These are phyloP conservation scores for Raphanus raphanistrum DNA, from an alignment of 345 rosid genomes.

Conservation along the genomic window DNA sequence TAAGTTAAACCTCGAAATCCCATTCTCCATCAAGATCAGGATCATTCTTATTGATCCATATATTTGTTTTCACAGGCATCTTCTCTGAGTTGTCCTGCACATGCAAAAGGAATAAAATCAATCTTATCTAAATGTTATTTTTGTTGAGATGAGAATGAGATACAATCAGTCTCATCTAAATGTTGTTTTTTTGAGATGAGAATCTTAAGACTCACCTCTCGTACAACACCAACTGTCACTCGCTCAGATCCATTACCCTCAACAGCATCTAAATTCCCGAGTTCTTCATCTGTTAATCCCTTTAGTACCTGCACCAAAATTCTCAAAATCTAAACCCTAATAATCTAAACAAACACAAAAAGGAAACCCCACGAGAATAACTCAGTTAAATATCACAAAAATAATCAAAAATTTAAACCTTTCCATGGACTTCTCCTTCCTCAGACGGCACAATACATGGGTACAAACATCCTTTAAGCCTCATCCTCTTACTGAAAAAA, in stretches of 20 bases:
- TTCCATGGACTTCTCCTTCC: conserved; percentile 55
- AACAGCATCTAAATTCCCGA: conserved; percentile 55
- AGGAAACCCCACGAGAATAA: not conserved
- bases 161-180: not conserved
- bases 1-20: conserved; percentile 67
- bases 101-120: not conserved
- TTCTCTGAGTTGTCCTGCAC: conserved; percentile 55
- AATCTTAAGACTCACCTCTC: conserved; percentile 42
- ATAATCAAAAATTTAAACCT: conserved; percentile 33
- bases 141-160: not conserved
- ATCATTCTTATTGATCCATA: conserved; percentile 62
- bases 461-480: conserved; percentile 37
- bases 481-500: conserved; percentile 60
- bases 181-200: not conserved
- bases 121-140: not conserved
- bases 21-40: conserved; percentile 77
- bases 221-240: conserved; percentile 48
- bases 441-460: conserved; percentile 80
- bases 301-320: conserved; percentile 50
- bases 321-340: not conserved
- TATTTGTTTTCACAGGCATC: conserved; percentile 55
- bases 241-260: conserved; percentile 75
- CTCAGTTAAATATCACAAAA: not conserved
- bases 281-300: conserved; percentile 61
- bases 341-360: not conserved